Evolutionary conservation across 140 eudicot species (phyloP).

Genomic region (Flaveria floridana): DNA sequence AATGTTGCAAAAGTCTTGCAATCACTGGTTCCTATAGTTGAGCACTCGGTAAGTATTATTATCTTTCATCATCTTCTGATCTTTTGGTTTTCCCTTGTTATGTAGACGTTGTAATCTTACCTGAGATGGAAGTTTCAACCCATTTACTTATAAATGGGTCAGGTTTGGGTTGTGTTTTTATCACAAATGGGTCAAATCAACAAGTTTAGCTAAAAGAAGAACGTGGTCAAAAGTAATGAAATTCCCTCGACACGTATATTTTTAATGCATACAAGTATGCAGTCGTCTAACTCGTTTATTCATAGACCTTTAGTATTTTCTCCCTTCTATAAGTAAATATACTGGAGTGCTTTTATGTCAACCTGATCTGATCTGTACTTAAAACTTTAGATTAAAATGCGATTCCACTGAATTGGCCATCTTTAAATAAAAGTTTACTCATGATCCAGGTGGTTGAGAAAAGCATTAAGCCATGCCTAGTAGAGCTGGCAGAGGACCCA

Average conservation of each 20-base stretch:
- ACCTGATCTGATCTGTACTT: background rate
- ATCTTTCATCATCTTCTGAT: background rate
- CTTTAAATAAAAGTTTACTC: background rate
- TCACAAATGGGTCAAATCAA: background rate
- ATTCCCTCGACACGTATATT: background rate
- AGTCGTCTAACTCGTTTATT: background rate
- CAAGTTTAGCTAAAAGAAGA: background rate
- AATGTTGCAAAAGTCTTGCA: slow-evolving; percentile 97
- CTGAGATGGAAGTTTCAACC: background rate
- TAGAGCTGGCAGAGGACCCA: slow-evolving; percentile 93
- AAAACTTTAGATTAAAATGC: background rate
- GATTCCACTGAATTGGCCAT: background rate
- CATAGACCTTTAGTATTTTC: background rate
- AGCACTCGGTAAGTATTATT: slow-evolving; percentile 59
- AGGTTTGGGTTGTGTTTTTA: background rate
- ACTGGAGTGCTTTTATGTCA: background rate
- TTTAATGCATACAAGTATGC: background rate
- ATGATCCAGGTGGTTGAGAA: slow-evolving; percentile 77
- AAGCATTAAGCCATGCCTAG: slow-evolving; percentile 70
- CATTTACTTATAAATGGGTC: slow-evolving; percentile 2
- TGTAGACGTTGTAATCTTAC: background rate
- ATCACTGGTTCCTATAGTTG: slow-evolving; percentile 81
- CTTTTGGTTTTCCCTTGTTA: background rate
- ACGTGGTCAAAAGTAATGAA: background rate
- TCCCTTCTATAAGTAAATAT: background rate